Base-by-base conservation (phyloP, 177 flowering plant genomes). In the Vitis hybrid region DNA sequence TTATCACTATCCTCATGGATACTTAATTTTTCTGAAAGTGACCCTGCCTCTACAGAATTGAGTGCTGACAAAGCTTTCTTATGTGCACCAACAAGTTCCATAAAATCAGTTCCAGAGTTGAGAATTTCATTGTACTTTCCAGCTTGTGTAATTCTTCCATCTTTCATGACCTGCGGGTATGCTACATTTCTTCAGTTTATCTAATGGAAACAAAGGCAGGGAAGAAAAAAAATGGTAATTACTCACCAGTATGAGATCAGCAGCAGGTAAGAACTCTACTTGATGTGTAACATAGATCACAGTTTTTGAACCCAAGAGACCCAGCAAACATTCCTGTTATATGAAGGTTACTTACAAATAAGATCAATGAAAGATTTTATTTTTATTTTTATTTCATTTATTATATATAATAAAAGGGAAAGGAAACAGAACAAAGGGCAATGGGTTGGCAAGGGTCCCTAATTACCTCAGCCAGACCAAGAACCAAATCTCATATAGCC, bases 201-300 rank as follows among this genome's bases (percentile, higher is more conserved):
- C 40, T 32, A 32, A 32, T 32, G 40, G 40, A 32, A 32, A 57
- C 32, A 32, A 21, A 64, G 9, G 62, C 3, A 13, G 52, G 65
- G 0, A 60, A 62, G 49, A 50, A 55, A 54, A 4, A 35, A 17
- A 55, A 60, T 30, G 17, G 27, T 35, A 55, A 69, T 72, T 27
- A 35, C 79, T 66, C 57, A 82, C 85, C 81, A 85, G 54, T 49
- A 85, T 81, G 15, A 82, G 76, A 74, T 85, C 86, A 59, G 84
- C 90, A 50, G 84, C 76, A 6, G 88, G 88, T 68, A 89, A 78
- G 78, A 89, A 89, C 75, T 89, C 93, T 2, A 89, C 87, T 81
- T 87, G 93, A 71, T 86, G 92, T 32, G 93, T 87, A 51, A 89
- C 90, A 78, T 81, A 87, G 35, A 89, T 74, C 55, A 89, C 90